Percentiles rank a stretch among this genome's conserved stretches.
Evolutionary conservation across 208 protist genomes (phyloP).

Genomic region (Leishmania major): DNA sequence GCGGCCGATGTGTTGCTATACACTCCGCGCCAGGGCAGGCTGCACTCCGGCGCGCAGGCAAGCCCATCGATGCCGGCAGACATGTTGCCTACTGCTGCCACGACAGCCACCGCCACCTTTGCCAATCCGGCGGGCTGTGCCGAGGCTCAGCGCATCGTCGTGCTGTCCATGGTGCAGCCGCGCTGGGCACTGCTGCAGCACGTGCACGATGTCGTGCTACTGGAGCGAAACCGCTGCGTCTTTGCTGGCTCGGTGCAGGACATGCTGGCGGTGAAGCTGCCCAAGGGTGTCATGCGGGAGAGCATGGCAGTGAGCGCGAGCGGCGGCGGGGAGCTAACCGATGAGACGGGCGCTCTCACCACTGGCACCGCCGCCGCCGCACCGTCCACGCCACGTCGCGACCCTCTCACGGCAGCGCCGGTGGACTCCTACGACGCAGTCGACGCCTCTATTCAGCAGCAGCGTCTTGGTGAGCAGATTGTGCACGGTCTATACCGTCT

Average conservation of each 20-base stretch:
- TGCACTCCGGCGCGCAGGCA: neutral
- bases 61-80: neutral
- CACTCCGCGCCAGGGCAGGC: constrained; percentile 27
- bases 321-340: neutral
- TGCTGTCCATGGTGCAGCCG: constrained; percentile 60
- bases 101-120: neutral
- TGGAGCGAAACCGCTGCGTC: constrained; percentile 45
- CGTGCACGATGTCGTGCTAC: constrained; percentile 65
- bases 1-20: constrained; percentile 7
- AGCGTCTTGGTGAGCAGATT: constrained; percentile 28
- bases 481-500: constrained; percentile 35
- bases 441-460: constrained; percentile 23
- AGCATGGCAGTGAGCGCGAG: neutral
- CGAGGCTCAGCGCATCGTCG: constrained; percentile 36
- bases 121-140: neutral
- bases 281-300: constrained; percentile 5
- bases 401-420: neutral
- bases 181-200: constrained; percentile 64
- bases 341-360: neutral
- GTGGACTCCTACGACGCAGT: constrained; percentile 30
- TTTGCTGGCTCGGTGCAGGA: constrained; percentile 47
- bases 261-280: constrained; percentile 37
- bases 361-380: neutral
- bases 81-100: neutral
- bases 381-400: neutral